phyloP scores from a whole-genome alignment of 495 filamentous ascomycete genomes.

The Podospora didyma region DNA sequence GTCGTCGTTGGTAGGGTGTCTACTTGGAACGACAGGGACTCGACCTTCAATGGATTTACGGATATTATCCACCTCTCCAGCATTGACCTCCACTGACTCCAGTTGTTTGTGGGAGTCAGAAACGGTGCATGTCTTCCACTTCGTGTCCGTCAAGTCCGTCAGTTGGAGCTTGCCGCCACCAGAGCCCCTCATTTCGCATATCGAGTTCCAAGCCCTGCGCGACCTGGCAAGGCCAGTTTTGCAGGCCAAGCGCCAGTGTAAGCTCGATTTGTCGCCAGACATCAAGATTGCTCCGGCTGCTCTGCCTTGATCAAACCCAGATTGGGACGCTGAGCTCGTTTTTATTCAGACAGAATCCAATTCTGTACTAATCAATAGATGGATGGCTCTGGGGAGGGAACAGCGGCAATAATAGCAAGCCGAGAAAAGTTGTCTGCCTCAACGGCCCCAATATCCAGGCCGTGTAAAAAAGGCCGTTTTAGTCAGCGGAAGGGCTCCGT shows the following conservation, averaged over 20 bases:
- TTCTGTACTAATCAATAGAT: neutral
- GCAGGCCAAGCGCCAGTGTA: conserved; percentile 22
- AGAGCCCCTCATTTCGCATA: conserved; percentile 17
- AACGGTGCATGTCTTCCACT: no score
- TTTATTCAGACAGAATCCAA: neutral
- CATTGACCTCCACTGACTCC: no score
- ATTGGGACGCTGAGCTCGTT: neutral
- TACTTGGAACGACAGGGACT: no score
- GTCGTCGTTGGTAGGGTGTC: no score
- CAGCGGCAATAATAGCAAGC: conserved; percentile 14
- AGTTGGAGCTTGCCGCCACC: neutral
- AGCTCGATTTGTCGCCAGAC: neutral
- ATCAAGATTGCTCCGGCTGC: neutral
- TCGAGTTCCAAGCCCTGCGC: conserved; percentile 5
- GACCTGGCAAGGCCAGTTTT: conserved; percentile 20
- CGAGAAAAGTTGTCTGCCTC: neutral
- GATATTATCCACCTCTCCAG: no score
- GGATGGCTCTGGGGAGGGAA: neutral
- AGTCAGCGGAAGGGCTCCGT: conserved; percentile 6
- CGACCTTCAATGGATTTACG: no score
- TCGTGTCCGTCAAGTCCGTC: no score
- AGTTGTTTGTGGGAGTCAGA: no score
- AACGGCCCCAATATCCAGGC: conserved; percentile 12
- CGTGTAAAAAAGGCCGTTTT: conserved; percentile 8
- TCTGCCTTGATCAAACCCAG: neutral